A percentile compares a stretch with the other conserved stretches of the same genome.
Evolutionary conservation across 345 rosid genomes (phyloP).

Genomic region (Eucalyptus brandiana): DNA sequence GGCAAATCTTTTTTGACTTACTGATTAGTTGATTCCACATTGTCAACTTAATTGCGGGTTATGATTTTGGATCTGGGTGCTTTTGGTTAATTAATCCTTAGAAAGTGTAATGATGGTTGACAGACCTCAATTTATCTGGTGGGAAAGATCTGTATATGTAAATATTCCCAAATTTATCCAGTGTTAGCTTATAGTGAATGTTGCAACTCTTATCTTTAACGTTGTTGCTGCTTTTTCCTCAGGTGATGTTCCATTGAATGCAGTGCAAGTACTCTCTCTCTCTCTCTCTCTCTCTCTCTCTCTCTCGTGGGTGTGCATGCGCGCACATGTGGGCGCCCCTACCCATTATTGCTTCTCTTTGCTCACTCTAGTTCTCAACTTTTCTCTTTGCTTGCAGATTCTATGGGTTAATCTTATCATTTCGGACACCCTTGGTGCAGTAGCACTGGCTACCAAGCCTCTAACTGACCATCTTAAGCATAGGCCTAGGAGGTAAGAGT

Average conservation of each 20-base stretch:
- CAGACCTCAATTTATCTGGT: background rate
- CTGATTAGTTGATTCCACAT: background rate
- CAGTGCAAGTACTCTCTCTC: slow-evolving; percentile 52
- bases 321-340: no score
- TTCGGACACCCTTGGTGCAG: slow-evolving; percentile 94
- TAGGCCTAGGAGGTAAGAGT: slow-evolving; percentile 61
- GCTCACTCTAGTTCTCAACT: background rate
- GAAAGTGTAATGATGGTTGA: background rate
- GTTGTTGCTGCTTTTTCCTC: slow-evolving; percentile 58
- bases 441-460: slow-evolving; percentile 96
- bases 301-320: no score
- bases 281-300: no score
- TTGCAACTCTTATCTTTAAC: slow-evolving; percentile 81
- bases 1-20: background rate
- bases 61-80: background rate
- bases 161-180: slow-evolving; percentile 93
- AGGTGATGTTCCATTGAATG: no score
- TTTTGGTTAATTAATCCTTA: background rate
- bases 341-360: background rate
- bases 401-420: slow-evolving; percentile 95
- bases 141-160: slow-evolving; percentile 95
- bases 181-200: slow-evolving; percentile 85
- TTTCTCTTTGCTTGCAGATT: slow-evolving; percentile 33
- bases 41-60: background rate
- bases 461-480: slow-evolving; percentile 96